Conservation (phyloP, 345 rosid genomes). For the Pistacia vera region DNA sequence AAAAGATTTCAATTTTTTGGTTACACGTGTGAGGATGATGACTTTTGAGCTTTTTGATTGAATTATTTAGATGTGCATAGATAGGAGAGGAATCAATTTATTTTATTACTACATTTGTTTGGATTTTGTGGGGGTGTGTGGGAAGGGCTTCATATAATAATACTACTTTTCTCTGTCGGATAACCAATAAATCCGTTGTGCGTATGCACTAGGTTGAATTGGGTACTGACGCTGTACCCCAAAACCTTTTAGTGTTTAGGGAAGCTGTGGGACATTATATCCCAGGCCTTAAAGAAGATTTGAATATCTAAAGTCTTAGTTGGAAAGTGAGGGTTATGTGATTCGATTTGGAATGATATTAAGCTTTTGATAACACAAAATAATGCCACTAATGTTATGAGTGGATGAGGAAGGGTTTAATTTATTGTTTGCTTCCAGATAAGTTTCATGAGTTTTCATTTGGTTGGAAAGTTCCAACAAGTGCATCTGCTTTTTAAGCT, state of each 20-base stretch:
- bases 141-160: too few relatives aligned
- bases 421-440: not conserved
- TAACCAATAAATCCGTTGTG: too few relatives aligned
- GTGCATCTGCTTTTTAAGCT: conserved; percentile 3
- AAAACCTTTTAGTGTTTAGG: not conserved
- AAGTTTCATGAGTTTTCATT: not conserved
- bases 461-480: not conserved
- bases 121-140: too few relatives aligned
- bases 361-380: not conserved
- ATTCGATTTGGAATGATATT: not conserved
- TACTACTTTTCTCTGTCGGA: not conserved
- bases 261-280: not conserved
- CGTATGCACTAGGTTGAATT: too few relatives aligned
- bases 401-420: not conserved
- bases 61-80: not conserved
- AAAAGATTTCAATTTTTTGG: not conserved
- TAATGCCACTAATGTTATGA: not conserved
- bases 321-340: not conserved
- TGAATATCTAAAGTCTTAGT: not conserved
- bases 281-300: not conserved
- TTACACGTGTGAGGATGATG: not conserved
- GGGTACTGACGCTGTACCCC: not conserved
- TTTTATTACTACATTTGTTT: too few relatives aligned
- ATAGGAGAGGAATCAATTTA: not conserved
- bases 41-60: not conserved